These are phyloP conservation scores for Hypoxylon perforatum DNA, from an alignment of 495 filamentous ascomycete species.

Conservation along the genomic window DNA sequence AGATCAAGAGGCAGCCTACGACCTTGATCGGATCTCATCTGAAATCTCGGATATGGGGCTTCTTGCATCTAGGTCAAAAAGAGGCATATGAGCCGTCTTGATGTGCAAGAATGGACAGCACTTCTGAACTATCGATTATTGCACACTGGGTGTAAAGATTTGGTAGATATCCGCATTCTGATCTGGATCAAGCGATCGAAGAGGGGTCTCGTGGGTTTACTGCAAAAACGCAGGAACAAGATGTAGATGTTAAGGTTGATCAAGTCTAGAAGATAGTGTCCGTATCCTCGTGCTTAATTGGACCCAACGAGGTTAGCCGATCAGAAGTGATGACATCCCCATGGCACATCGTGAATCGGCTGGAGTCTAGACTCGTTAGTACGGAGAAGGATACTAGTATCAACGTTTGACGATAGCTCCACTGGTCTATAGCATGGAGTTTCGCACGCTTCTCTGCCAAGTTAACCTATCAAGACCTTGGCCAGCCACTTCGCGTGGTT, in stretches of 20 bases:
- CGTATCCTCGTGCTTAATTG: not conserved
- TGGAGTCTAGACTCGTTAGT: conserved; percentile 18
- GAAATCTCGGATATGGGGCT: not conserved
- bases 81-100: conserved; percentile 3
- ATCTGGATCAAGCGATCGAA: conserved; percentile 4
- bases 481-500: not conserved
- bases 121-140: not conserved
- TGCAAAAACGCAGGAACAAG: conserved; percentile 14
- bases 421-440: not conserved
- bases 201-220: conserved; percentile 2
- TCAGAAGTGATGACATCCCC: conserved; percentile 4
- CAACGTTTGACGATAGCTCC: not conserved
- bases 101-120: not conserved
- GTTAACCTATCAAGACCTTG: not conserved
- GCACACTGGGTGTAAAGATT: not conserved
- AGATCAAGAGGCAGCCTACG: not conserved
- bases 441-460: conserved; percentile 6
- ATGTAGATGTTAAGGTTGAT: conserved; percentile 5
- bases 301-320: not conserved
- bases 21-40: conserved; percentile 8
- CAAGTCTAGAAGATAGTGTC: conserved; percentile 4
- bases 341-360: not conserved
- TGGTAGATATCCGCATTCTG: not conserved
- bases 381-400: conserved; percentile 3
- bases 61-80: not conserved